Evolutionary conservation across 202 grass and related monocot species (phyloP).

Genomic region (Alloteropsis angusta): DNA sequence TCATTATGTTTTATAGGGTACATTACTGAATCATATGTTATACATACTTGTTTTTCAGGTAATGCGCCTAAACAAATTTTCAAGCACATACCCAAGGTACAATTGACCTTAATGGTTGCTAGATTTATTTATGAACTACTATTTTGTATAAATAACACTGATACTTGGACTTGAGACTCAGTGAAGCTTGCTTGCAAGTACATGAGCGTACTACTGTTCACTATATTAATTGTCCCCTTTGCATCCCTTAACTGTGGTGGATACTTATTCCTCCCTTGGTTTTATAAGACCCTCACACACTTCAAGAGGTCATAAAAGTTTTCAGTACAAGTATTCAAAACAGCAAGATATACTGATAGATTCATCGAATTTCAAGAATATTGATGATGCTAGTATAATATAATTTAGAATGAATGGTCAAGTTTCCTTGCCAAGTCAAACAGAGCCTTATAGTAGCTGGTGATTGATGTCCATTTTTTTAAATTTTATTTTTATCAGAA

Average conservation of each 20-base stretch:
- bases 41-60: conserved; percentile 37
- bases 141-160: background rate
- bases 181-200: background rate
- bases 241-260: background rate
- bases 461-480: background rate
- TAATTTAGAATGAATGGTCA: background rate
- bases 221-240: background rate
- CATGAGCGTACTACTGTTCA: background rate
- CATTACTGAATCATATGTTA: conserved; percentile 9
- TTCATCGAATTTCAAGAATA: background rate
- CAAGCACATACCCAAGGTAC: conserved; percentile 98
- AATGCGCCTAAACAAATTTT: conserved; percentile 54
- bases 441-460: background rate
- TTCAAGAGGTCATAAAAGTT: background rate
- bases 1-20: background rate
- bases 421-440: background rate
- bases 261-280: background rate
- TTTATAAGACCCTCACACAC: background rate
- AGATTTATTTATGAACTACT: background rate
- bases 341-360: background rate
- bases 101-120: background rate
- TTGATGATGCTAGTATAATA: background rate
- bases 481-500: background rate
- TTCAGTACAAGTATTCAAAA: background rate
- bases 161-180: background rate